A percentile compares a stretch with the other conserved stretches of the same genome.
Evolutionary conservation across 2,329 filamentous ascomycete species (phyloP).

Genomic region (Orbilia quercus): DNA sequence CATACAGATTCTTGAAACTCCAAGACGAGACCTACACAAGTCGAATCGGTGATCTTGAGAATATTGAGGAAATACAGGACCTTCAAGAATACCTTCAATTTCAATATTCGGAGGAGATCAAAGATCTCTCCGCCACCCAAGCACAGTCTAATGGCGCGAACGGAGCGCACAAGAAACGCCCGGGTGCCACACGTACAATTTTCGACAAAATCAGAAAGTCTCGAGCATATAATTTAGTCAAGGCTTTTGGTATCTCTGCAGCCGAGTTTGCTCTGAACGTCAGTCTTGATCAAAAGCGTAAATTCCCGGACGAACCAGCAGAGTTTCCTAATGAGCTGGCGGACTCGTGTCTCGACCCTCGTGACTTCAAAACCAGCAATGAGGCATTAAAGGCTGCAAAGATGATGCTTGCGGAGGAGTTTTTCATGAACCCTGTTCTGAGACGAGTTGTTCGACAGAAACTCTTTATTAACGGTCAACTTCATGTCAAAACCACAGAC

Average conservation of each 20-base stretch:
- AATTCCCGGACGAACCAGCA: constrained; percentile 84
- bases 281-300: constrained; percentile 78
- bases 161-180: constrained; percentile 74
- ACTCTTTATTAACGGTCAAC: constrained; percentile 83
- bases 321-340: constrained; percentile 87
- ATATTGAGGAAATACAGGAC: constrained; percentile 95
- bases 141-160: constrained; percentile 65
- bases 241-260: constrained; percentile 87
- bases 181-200: constrained; percentile 81
- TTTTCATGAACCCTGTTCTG: constrained; percentile 87
- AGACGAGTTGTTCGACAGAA: constrained; percentile 84
- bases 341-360: constrained; percentile 77
- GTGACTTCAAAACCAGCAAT: constrained; percentile 79
- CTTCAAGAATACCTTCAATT: constrained; percentile 97
- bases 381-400: constrained; percentile 82
- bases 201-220: constrained; percentile 86
- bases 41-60: constrained; percentile 80
- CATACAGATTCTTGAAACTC: constrained; percentile 77
- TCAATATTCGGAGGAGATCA: constrained; percentile 84
- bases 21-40: constrained; percentile 81
- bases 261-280: constrained; percentile 90
- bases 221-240: constrained; percentile 82
- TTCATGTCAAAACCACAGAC: constrained; percentile 90
- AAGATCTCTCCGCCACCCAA: constrained; percentile 75
- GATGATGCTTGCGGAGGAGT: constrained; percentile 88